Base-by-base conservation (phyloP, 2,329 filamentous ascomycete genomes). In the Kalmusia sp. region DNA sequence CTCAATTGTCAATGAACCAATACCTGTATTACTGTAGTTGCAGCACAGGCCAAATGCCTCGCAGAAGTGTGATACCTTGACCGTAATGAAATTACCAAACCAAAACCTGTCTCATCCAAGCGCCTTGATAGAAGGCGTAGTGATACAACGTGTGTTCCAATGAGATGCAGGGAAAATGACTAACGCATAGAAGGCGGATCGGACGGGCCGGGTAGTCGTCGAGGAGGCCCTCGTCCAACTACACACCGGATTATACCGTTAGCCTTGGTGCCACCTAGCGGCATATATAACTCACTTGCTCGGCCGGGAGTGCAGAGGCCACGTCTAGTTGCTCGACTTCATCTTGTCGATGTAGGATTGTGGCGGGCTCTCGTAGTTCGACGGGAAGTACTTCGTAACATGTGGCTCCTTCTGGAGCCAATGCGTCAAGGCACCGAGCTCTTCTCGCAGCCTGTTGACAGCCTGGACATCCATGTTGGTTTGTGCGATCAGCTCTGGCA, bases 401-500 rank as follows among this genome's bases (percentile, higher is more conserved):
- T 93, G 87, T 2, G 70, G 62, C 41, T 75, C 70, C 63, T 88
- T 90, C 54, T 88, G 85, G 50, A 99, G 81, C 92, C 93, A 99
- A 49, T 86, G 82, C 9, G 89, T 91, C 75, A 99, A 88, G 75
- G 92, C 93, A 62, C 86, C 84, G 14, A 99, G 83, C 73, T 99
- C 95, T 67, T 97, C 92, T 11, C 92, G 88, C 22, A 98, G 85
- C 40, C 92, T 89, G 57, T 88, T 90, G 35, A 96, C 91, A 2
- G 92, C 93, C 72, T 96, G 92, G 48, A 89, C 83, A 69, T 98
- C 95, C 92, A 99, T 96, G 77, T 98, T 98, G 47, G 95, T 99
- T 73, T 99, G 95, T 3, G 93, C 93, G 57, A 98, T 87, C 34
- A 98, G 86, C 71, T 99, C 95, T 0, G 95, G 93, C 64, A 98